Conservation (phyloP, 768 basidiomycete species). For the Psilocybe azurescens region DNA sequence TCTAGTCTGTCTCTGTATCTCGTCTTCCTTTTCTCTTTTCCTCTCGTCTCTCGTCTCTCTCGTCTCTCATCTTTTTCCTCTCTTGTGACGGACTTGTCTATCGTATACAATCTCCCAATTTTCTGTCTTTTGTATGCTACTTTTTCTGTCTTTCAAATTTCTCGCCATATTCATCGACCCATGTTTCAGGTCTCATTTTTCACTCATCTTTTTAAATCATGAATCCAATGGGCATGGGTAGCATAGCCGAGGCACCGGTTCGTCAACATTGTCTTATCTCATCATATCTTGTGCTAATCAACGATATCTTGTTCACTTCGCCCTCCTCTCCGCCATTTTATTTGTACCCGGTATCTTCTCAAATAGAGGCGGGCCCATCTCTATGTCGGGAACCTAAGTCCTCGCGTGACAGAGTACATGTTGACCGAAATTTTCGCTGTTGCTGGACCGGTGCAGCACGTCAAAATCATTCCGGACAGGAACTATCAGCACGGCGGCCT, state of each 20-base stretch:
- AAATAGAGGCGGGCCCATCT: conserved; percentile 90
- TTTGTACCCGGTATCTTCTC: conserved; percentile 23
- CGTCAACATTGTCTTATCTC: conserved; percentile 36
- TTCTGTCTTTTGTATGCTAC: conserved; percentile 58
- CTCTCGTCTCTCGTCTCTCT: conserved; percentile 49
- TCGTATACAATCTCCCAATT: conserved; percentile 51
- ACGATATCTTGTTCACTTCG: conserved; percentile 22
- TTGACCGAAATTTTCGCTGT: conserved; percentile 97
- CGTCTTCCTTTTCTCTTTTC: conserved; percentile 49
- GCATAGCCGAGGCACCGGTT: conserved; percentile 80
- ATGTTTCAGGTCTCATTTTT: conserved; percentile 50
- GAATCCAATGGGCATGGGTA: conserved; percentile 78
- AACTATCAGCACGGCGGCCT: conserved; percentile 99
- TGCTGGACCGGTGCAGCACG: conserved; percentile 96
- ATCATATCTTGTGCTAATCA: conserved; percentile 36
- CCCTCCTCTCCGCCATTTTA: conserved; percentile 25
- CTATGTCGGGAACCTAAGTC: conserved; percentile 97
- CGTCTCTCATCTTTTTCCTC: conserved; percentile 50
- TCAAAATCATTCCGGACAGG: conserved; percentile 99
- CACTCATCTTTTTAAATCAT: conserved; percentile 65
- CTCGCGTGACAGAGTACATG: conserved; percentile 99
- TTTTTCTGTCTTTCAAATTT: conserved; percentile 27
- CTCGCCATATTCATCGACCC: conserved; percentile 15
- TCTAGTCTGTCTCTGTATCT: conserved; percentile 52
- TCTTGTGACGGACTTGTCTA: conserved; percentile 64